Conservation (phyloP, 495 filamentous ascomycete genomes). For the Aspergillus steynii region DNA sequence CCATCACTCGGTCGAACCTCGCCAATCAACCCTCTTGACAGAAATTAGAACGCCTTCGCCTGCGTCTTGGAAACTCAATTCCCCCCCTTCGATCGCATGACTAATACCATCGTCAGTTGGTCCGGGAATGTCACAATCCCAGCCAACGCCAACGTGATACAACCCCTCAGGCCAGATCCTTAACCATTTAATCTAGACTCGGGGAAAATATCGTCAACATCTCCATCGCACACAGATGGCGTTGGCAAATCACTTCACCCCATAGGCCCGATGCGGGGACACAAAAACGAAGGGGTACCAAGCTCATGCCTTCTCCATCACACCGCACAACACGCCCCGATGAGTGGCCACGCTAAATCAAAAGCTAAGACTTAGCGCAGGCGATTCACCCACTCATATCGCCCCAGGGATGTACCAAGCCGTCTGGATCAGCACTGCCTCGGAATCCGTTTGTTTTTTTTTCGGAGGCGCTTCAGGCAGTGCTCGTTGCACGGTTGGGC, state of each 20-base stretch:
- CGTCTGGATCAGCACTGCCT: not conserved
- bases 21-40: too few species aligned
- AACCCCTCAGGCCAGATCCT: not conserved
- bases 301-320: not conserved
- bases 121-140: too few species aligned
- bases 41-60: too few species aligned
- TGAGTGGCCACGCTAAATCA: not conserved
- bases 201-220: too few species aligned
- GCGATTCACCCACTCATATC: not conserved
- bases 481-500: too few species aligned
- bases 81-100: not conserved
- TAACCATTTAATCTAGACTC: too few species aligned
- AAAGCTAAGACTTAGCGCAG: not conserved
- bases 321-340: not conserved
- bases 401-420: not conserved
- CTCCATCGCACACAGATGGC: too few species aligned
- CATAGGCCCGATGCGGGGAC: too few species aligned
- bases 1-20: too few species aligned
- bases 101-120: not conserved
- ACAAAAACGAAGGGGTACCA: not conserved
- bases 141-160: not conserved
- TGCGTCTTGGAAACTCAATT: not conserved
- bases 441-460: not conserved
- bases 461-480: not conserved
- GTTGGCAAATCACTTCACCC: too few species aligned